Conservation (phyloP, 2,329 filamentous ascomycete species). For the Fusarium camptoceras region DNA sequence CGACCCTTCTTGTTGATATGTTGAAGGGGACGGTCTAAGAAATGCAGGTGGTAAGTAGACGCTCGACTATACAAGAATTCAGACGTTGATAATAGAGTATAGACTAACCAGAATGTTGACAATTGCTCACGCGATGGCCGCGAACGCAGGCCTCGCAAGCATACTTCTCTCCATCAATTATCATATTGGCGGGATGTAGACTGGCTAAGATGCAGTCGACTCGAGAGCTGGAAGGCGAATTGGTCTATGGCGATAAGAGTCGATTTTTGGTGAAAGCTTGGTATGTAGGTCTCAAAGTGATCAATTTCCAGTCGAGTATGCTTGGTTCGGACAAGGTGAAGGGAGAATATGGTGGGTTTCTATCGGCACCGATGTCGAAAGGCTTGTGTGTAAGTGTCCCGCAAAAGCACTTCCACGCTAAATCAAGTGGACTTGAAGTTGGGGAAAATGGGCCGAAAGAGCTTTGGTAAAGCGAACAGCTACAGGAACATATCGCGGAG, state of each 20-base stretch:
- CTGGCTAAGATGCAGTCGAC: slow-evolving; percentile 23
- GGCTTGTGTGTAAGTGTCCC: slow-evolving; percentile 40
- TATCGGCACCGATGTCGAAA: slow-evolving; percentile 34
- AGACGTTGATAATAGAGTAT: not conserved
- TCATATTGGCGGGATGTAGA: slow-evolving; percentile 64
- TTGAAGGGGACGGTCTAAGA: slow-evolving; percentile 84
- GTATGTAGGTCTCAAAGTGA: slow-evolving; percentile 13
- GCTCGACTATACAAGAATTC: slow-evolving; percentile 5
- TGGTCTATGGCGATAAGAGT: slow-evolving; percentile 12
- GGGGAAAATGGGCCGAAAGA: slow-evolving; percentile 38
- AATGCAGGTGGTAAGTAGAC: slow-evolving; percentile 41
- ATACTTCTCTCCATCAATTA: slow-evolving; percentile 96
- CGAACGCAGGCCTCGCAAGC: slow-evolving; percentile 98
- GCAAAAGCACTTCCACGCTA: slow-evolving; percentile 38
- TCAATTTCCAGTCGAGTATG: slow-evolving; percentile 22
- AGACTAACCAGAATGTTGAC: slow-evolving; percentile 88
- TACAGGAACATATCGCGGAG: slow-evolving; percentile 46
- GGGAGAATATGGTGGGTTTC: slow-evolving; percentile 31
- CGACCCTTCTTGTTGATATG: slow-evolving; percentile 98
- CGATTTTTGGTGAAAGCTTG: slow-evolving; percentile 6
- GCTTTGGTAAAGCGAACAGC: slow-evolving; percentile 41
- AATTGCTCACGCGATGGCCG: slow-evolving; percentile 98
- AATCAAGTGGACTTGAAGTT: slow-evolving; percentile 37
- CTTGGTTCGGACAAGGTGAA: slow-evolving; percentile 19
- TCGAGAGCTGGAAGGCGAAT: slow-evolving; percentile 4